phyloP scores from a whole-genome alignment of 495 filamentous ascomycete species.

The Alectoria sarmentosa region DNA sequence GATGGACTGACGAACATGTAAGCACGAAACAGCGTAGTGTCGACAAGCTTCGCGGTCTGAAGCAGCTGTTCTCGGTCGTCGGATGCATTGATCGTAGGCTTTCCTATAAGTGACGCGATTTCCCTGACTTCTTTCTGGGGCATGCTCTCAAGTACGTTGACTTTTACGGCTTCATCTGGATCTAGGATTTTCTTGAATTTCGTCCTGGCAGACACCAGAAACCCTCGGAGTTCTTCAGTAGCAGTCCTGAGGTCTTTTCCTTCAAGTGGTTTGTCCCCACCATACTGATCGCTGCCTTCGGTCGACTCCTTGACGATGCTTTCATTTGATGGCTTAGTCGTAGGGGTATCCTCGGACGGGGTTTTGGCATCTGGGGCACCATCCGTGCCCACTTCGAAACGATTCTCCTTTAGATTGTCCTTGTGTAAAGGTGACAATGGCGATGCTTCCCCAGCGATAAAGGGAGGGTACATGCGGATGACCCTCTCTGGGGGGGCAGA shows the following conservation, averaged over 20 bases:
- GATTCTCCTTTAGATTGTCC: neutral
- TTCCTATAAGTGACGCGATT: conserved; percentile 36
- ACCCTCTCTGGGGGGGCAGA: conserved; percentile 85
- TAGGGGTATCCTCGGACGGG: neutral
- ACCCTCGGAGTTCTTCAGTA: conserved; percentile 72
- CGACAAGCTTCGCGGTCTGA: conserved; percentile 71
- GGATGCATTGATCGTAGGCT: conserved; percentile 34
- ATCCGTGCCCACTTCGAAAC: neutral
- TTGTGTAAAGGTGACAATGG: conserved; percentile 30
- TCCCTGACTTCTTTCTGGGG: conserved; percentile 37
- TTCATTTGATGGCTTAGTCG: conserved; percentile 1
- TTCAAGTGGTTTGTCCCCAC: conserved; percentile 48
- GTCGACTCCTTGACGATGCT: conserved; percentile 24
- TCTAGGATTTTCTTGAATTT: conserved; percentile 77
- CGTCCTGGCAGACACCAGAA: conserved; percentile 74
- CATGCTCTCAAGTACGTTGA: conserved; percentile 47
- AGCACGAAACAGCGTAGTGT: conserved; percentile 88
- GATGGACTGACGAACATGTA: conserved; percentile 86
- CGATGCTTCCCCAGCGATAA: conserved; percentile 78
- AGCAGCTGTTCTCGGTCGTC: conserved; percentile 63
- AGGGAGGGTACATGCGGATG: conserved; percentile 72
- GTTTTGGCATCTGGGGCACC: neutral
- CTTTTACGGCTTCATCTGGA: conserved; percentile 64
- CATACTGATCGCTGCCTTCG: conserved; percentile 23
- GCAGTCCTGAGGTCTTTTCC: conserved; percentile 76